Conservation (phyloP, 2,329 filamentous ascomycete species). For the Botrytis medusae region DNA sequence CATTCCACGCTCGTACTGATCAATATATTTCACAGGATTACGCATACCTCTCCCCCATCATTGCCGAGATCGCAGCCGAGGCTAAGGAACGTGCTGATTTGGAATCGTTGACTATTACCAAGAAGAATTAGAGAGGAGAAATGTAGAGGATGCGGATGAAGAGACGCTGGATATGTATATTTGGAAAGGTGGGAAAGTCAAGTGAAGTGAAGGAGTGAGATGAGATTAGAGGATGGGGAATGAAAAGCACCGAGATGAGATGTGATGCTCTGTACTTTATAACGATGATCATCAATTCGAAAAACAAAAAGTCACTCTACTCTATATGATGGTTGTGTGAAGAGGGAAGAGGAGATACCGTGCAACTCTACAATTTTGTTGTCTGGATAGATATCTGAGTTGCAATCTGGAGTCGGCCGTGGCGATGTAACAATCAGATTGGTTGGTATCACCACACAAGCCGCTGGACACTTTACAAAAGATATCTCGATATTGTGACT, state of each 20-base stretch:
- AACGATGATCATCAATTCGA: slow-evolving; percentile 17
- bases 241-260: slow-evolving; percentile 15
- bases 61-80: slow-evolving; percentile 68
- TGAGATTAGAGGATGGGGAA: not conserved
- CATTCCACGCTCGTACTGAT: not conserved
- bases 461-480: not conserved
- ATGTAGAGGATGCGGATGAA: not conserved
- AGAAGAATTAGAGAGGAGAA: slow-evolving; percentile 27
- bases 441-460: not conserved
- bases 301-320: slow-evolving; percentile 13
- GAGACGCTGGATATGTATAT: slow-evolving; percentile 17
- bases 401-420: not conserved
- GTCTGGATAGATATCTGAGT: not conserved
- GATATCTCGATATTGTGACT: not conserved
- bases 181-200: not conserved
- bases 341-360: not conserved
- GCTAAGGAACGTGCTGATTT: slow-evolving; percentile 66
- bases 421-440: not conserved
- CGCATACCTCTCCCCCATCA: slow-evolving; percentile 65
- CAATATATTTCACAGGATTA: slow-evolving; percentile 51
- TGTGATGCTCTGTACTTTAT: slow-evolving; percentile 19
- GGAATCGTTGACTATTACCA: slow-evolving; percentile 62
- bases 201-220: not conserved
- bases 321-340: not conserved
- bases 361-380: not conserved